Evolutionary conservation across 164 flowering plant species (phyloP), one percentile per base, ranked within the genome.

Genomic region (Stephania yunnanensis): DNA sequence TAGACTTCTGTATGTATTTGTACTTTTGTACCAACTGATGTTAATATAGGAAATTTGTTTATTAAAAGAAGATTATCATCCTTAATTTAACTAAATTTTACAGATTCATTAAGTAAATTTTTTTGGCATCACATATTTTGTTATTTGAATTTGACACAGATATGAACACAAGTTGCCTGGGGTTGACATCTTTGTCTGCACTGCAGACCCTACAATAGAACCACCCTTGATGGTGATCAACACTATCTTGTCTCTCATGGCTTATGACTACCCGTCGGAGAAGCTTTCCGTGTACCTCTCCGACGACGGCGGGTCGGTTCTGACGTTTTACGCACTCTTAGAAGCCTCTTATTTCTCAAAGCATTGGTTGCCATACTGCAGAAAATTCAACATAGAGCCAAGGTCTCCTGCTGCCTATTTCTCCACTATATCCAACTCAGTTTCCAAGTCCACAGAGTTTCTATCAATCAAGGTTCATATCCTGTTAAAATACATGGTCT

Each of bases 341-440:
- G 86, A 86, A 77, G 89, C 90, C 5, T 77, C 89, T 15, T 46
- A 15, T 17, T 87, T 86, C 69, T 30, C 85, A 0, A 81, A 73
- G 72, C 72, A 76, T 17, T 87, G 88, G 90, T 52, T 87, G 44
- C 90, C 90, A 6, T 87, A 81, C 46, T 87, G 88, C 80, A 85
- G 68, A 65, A 82, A 77, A 64, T 83, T 77, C 74, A 71, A 75
- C 6, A 72, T 87, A 15, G 81, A 77, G 52, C 83, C 82, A 4
- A 78, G 86, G 44, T 81, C 85, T 0, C 88, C 90, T 0, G 85
- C 71, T 0, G 87, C 84, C 7, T 86, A 76, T 64, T 87, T 87
- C 74, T 6, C 70, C 6, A 10, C n/a, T 0, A 44, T 11, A 1
- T n/a, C 52, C 68, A 29, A 70, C 12, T 71, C 75, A 13, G 22